Evolutionary conservation across 75 land plant genomes (phyloP), one percentile per base, ranked within the genome.

Genomic region (Gnetum montanum): DNA sequence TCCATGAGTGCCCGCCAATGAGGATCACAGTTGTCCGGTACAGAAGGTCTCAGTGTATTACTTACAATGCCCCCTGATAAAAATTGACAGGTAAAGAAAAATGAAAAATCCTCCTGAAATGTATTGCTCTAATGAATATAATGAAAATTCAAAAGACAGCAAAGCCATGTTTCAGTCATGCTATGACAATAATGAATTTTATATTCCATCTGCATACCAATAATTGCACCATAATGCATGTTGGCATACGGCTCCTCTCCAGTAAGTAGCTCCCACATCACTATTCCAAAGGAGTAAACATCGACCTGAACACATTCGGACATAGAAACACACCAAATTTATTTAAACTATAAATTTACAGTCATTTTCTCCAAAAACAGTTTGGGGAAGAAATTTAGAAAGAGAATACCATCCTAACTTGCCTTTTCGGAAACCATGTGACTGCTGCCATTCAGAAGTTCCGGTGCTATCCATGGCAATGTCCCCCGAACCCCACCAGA

Each of bases 401-500:
- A n/a, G 23, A 69, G n/a, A 36, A 8, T 34, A 69, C 33, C 64
- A 3, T 43, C 15, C 18, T 26, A 18, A 47, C 24, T 54, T 25
- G 74, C 88, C 86, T 78, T 86, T 54, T 86, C 90, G 49, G 83
- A 75, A 45, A 85, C 90, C 58, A 66, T 66, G 54, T 23, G 72
- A 59, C 79, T 79, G 64, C 69, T 78, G 8, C 82, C 86, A 73
- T 72, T 78, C 4, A 85, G 47, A 48, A 81, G 60, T 60, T 85
- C 89, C 26, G 89, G 89, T 28, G 89, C 89, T 86, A 85, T 85
- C 89, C 86, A 85, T 57, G 89, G 89, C 18, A 85, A 54, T 13
- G 82, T 85, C 34, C 89, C 90, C 25, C 86, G 58, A 8, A 82
- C 78, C 43, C 90, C 83, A 61, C 88, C 88, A 54, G 84, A 80